Evolutionary conservation across 441 rosid species (phyloP).

Genomic region (Raphanus hybrid): DNA sequence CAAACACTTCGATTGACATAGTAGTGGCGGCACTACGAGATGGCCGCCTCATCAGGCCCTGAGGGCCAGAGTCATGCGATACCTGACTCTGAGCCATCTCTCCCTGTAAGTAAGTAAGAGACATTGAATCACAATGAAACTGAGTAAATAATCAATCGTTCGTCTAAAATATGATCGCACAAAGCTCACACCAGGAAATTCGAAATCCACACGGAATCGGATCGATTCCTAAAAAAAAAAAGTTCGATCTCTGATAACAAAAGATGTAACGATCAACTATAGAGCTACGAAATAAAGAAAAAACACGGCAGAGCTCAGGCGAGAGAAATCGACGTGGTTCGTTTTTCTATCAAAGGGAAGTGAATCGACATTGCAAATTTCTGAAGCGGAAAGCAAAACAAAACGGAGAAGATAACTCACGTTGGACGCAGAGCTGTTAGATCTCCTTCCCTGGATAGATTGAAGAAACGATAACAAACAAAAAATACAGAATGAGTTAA

Average conservation of each 20-base stretch:
- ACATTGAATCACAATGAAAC: slow-evolving; percentile 5
- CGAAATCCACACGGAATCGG: background rate
- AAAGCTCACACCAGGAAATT: background rate
- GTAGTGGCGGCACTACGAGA: slow-evolving; percentile 91
- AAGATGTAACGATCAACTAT: background rate
- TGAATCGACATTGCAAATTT: slow-evolving; percentile 6
- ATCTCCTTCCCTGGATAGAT: slow-evolving; percentile 39
- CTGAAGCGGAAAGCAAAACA: background rate
- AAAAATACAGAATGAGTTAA: slow-evolving; percentile 4
- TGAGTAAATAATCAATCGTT: background rate
- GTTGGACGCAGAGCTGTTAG: slow-evolving; percentile 33
- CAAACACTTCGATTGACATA: slow-evolving; percentile 92
- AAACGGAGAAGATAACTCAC: background rate
- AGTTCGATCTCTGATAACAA: background rate
- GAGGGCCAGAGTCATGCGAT: slow-evolving; percentile 58
- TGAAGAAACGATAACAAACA: slow-evolving; percentile 3
- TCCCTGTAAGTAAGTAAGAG: slow-evolving; percentile 12
- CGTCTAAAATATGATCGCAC: background rate
- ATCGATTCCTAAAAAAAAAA: background rate
- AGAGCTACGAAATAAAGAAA: background rate
- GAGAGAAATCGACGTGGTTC: background rate
- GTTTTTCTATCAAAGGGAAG: background rate
- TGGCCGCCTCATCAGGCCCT: slow-evolving; percentile 76
- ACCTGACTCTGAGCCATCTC: slow-evolving; percentile 45
- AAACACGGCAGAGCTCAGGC: background rate